Conservation (phyloP, 768 basidiomycete species). For the Candolleomyces eurysporus region DNA sequence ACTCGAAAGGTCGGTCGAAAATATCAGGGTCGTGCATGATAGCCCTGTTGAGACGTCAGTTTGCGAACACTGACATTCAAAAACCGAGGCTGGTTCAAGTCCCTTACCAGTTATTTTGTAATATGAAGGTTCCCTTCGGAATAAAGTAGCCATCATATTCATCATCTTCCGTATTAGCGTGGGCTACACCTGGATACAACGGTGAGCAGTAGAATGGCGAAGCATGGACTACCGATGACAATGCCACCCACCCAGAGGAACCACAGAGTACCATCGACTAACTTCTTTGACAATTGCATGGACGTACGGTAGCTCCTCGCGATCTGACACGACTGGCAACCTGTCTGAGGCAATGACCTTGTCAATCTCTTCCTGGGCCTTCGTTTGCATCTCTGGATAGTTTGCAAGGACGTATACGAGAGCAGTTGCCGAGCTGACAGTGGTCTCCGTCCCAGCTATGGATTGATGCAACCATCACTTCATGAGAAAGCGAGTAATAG, state of each 20-base stretch:
- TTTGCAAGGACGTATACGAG: slow-evolving; percentile 23
- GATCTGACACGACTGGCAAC: slow-evolving; percentile 24
- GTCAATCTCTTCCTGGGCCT: slow-evolving; percentile 24
- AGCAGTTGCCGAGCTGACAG: slow-evolving; percentile 14
- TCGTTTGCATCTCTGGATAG: slow-evolving; percentile 22
- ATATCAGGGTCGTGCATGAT: slow-evolving; percentile 12
- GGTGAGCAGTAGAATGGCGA: background rate
- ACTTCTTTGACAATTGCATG: slow-evolving; percentile 25
- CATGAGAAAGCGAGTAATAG: background rate
- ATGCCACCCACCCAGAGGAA: slow-evolving; percentile 14
- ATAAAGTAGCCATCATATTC: slow-evolving; percentile 37
- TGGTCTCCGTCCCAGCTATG: too few species aligned
- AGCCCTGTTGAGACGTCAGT: background rate
- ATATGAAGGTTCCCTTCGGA: slow-evolving; percentile 38
- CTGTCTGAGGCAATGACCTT: slow-evolving; percentile 19
- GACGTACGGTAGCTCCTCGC: slow-evolving; percentile 21
- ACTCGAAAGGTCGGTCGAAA: slow-evolving; percentile 9
- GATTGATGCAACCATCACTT: too few species aligned
- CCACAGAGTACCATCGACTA: slow-evolving; percentile 15
- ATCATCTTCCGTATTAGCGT: slow-evolving; percentile 33
- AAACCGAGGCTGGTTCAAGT: background rate
- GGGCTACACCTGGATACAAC: slow-evolving; percentile 22
- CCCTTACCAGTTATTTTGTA: slow-evolving; percentile 37
- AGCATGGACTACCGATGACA: background rate
- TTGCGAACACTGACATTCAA: background rate